A percentile compares a stretch with the other conserved stretches of the same genome.
Evolutionary conservation across 2,329 filamentous ascomycete genomes (phyloP).

Genomic region (Graphiopsis chlorocephala): DNA sequence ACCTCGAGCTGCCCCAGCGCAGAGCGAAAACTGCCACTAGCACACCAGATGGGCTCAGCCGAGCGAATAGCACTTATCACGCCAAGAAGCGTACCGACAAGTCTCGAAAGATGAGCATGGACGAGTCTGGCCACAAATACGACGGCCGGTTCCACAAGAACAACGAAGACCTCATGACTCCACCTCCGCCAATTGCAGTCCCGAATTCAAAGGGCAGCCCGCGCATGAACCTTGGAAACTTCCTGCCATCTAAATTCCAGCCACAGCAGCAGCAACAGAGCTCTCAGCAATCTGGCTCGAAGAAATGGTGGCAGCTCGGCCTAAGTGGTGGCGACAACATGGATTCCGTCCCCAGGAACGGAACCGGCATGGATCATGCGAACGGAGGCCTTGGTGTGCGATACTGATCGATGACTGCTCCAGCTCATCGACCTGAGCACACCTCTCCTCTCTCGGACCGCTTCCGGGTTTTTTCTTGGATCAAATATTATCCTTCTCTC

Average conservation of each 20-base stretch:
- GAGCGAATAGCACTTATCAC: constrained; percentile 10
- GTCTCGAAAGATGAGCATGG: constrained; percentile 15
- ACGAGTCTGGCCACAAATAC: constrained; percentile 7
- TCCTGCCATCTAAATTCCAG: constrained; percentile 3
- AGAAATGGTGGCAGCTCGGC: constrained; percentile 15
- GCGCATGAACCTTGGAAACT: constrained; percentile 7
- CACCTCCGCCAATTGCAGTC: constrained; percentile 2
- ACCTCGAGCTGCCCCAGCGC: constrained; percentile 26
- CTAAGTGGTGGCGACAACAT: constrained; percentile 1
- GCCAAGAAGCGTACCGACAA: neutral
- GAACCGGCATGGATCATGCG: neutral
- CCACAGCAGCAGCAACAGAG: neutral
- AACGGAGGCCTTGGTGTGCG: constrained; percentile 5
- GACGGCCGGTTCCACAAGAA: constrained; percentile 6
- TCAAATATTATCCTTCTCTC: neutral
- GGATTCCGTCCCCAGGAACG: neutral
- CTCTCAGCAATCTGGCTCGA: neutral
- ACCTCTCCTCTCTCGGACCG: neutral
- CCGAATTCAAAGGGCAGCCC: constrained; percentile 2
- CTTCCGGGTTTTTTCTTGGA: neutral
- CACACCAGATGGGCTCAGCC: constrained; percentile 36
- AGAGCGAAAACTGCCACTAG: constrained; percentile 45
- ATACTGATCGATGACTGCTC: neutral
- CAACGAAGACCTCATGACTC: neutral
- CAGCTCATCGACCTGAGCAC: neutral